Evolutionary conservation across 108 stramenopile genomes (phyloP), one percentile per base, ranked within the genome.

Genomic region (Seminavis robusta): DNA sequence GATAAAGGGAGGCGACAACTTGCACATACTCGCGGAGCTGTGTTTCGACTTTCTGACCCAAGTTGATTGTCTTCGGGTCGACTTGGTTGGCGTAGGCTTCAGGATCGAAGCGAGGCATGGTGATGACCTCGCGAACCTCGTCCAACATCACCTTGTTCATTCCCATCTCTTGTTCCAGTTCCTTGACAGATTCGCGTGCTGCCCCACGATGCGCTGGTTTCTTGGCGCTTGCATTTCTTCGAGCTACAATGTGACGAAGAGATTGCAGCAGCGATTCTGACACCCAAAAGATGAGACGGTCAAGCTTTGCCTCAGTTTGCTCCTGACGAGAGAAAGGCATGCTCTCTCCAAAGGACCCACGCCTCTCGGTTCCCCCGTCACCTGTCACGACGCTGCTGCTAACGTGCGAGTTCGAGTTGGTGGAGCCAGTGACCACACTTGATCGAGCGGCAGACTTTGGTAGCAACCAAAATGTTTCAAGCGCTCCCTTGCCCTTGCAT

Each of bases 401-500:
- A 15, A 43, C 42, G n/a, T 16, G 23, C 17, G 42, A 16, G 23
- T 21, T 21, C 15, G 17, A 16, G n/a, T 43, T 16, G 28, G 25
- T 3, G 24, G 47, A 48, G 24, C 25, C 26, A 2, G 23, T 24
- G 4, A 26, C n/a, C 15, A 15, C 26, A 26, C n/a, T 28, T 23
- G 23, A 27, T 4, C 20, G 23, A 48, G 25, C 47, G n/a, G n/a
- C n/a, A n/a, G n/a, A n/a, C n/a, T n/a, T n/a, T 20, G 11, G 45
- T 3, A 46, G 3, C 2, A 76, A 36, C 80, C 80, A 81, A 51
- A 47, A 81, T 13, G 80, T 81, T 23, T 72, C 32, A 5, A 83
- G 38, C 27, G 41, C 28, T 27, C 81, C 81, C 46, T 83, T 83
- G 32, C 81, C 81, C 31, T 83, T 83, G 10, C 72, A 77, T 11